Percentiles rank a stretch among this genome's conserved stretches.
These are phyloP conservation scores for Didymella arachidicola DNA, from an alignment of 2,329 filamentous ascomycete species.

Conservation along the genomic window DNA sequence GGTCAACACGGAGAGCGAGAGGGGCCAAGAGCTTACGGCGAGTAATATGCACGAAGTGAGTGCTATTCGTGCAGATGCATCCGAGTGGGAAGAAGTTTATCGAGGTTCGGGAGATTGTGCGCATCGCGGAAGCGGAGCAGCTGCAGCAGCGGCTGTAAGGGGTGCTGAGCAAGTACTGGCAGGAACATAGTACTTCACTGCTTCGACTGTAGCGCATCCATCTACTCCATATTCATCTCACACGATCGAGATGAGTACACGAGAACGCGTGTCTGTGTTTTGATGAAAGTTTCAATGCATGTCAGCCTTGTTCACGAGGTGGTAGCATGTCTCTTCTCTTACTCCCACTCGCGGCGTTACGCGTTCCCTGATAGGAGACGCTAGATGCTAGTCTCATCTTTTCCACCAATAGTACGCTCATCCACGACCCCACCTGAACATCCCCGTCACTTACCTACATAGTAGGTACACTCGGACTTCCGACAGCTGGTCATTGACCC, in stretches of 20 bases:
- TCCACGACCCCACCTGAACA: slow-evolving; percentile 1
- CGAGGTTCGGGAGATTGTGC: slow-evolving; percentile 52
- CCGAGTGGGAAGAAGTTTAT: slow-evolving; percentile 33
- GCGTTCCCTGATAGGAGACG: not conserved
- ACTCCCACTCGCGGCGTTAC: not conserved
- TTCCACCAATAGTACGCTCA: not conserved
- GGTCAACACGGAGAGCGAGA: slow-evolving; percentile 28
- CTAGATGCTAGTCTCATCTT: not conserved
- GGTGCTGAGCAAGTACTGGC: slow-evolving; percentile 31
- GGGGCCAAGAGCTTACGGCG: slow-evolving; percentile 27
- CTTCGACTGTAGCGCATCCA: not conserved
- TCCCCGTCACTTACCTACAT: not conserved
- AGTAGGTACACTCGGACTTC: slow-evolving; percentile 8
- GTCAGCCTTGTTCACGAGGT: not conserved
- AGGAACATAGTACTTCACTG: not conserved
- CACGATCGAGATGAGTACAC: not conserved
- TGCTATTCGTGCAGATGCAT: slow-evolving; percentile 31
- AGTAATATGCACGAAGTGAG: slow-evolving; percentile 36
- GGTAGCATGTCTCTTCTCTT: not conserved
- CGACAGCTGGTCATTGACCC: slow-evolving; percentile 11
- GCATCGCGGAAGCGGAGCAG: slow-evolving; percentile 49
- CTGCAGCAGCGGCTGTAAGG: slow-evolving; percentile 50
- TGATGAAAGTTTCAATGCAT: not conserved
- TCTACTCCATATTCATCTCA: not conserved
- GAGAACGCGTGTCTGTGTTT: not conserved